Base-by-base conservation (phyloP, 139 green algal genomes). In the Trebouxia sp. region DNA sequence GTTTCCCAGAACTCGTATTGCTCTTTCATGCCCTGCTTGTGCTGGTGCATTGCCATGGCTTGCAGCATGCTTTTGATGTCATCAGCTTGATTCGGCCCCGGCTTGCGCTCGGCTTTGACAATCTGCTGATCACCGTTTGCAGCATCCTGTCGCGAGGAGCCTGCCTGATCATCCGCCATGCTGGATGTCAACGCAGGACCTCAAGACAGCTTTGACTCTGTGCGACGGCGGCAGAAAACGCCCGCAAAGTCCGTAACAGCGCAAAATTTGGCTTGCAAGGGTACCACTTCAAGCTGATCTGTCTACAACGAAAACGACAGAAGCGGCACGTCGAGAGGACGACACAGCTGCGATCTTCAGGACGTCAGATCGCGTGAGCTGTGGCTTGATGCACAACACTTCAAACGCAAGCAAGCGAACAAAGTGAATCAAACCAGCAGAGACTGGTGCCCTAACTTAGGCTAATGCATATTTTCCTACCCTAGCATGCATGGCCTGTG, bases 1-100 rank as follows among this genome's bases (percentile, higher is more conserved):
- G 94, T 98, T 65, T 94, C 94, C 96, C 96, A 99, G 81, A 99
- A 99, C 6, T 84, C 83, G 76, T 94, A 91, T 20, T 37, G 70
- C 10, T 84, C 72, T 35, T 77, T 77, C 17, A 77, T 77, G 69
- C 69, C 69, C 6, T 77, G 9, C 17, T 53, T 51, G n/a, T 77
- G 69, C 42, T 77, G 69, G 12, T 55, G 42, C 41, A 77, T 10
- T 42, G 69, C 69, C 69, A 77, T 77, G 1, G 41, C 43, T 51
- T 51, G 42, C 38, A 77, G 69, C 69, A 56, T 39, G 24, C 41
- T 77, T 32, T 56, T 77, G 24, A 77, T 37, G 24, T 77, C 69
- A 20, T 77, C 69, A 28, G 62, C 62, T 24, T 72, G 62, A 72
- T 45, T 35, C 37, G 62, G 20, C 32, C n/a, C 62, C 43, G 42